Evolutionary conservation across 176 grass and related monocot species (phyloP), one percentile per base, ranked within the genome.

Genomic region (Aegilops sharonensis): DNA sequence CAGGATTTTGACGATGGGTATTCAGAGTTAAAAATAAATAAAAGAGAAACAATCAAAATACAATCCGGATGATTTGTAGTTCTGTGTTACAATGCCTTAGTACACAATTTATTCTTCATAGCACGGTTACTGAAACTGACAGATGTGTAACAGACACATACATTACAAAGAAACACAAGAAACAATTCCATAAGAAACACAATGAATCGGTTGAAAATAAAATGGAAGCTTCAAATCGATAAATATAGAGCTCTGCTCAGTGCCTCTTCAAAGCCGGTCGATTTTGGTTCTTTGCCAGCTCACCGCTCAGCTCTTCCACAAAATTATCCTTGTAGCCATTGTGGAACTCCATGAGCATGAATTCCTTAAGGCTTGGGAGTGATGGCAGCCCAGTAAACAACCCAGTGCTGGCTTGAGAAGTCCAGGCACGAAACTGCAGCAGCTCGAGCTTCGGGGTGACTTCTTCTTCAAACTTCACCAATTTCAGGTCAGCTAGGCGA

Each of bases 341-440:
- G 65, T 68, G 65, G 65, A 68, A 68, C 30, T 68, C 65, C 65
- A 35, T 68, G 30, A 68, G 65, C 65, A 68, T 68, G 65, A 68
- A 35, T 35, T 68, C 65, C 30, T 35, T 68, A 14, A 68, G 65
- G 65, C 30, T 68, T 18, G 6, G 65, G 29, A 20, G 30, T 34
- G 30, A 4, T 34, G 65, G 65, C 65, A 68, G 65, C 65, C 65
- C 65, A 67, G 30, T 67, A 31, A 32, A 67, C 64, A 67, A 67
- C 13, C 64, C 29, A 68, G 65, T 67, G 64, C 65, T 68, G 65
- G 30, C 65, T 68, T 68, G 30, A 35, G 65, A 67, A 68, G 65
- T 68, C 65, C 65, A 68, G 30, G 18, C 65, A 7, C 65, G 30
- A 68, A 68, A 68, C 31, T 68, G 30, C 65, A 34, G 65, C 65